These are phyloP conservation scores for Sphaerobolus stellatus DNA, from an alignment of 1,284 basidiomycete genomes.

Conservation along the genomic window DNA sequence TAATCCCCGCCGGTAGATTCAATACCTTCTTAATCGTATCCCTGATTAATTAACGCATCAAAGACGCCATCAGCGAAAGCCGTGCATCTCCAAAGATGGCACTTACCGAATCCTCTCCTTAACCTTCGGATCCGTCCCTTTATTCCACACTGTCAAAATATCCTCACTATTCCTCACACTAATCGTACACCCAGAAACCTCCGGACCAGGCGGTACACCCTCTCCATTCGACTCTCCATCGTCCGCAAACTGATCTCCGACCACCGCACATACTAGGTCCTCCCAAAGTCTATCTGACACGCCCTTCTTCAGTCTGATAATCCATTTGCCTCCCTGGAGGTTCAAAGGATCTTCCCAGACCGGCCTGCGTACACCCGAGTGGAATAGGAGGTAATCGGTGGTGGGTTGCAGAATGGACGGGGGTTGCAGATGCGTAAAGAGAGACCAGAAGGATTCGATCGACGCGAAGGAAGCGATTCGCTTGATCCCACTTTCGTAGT, in stretches of 20 bases:
- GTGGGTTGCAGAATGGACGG: constrained; percentile 74
- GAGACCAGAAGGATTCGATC: constrained; percentile 83
- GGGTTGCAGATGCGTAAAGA: constrained; percentile 76
- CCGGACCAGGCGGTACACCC: constrained; percentile 38
- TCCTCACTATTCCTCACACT: constrained; percentile 82
- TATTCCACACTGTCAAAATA: constrained; percentile 80
- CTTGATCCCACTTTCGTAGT: constrained; percentile 86
- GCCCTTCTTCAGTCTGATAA: constrained; percentile 81
- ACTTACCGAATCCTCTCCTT: constrained; percentile 72
- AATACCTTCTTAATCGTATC: constrained; percentile 68
- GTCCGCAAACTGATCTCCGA: constrained; percentile 75
- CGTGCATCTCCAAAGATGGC: neutral
- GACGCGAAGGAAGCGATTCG: constrained; percentile 77
- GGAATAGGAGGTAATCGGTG: constrained; percentile 85
- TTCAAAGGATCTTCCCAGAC: constrained; percentile 92
- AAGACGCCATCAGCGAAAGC: neutral
- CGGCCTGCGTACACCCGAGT: constrained; percentile 74
- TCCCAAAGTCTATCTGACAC: constrained; percentile 82
- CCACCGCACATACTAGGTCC: constrained; percentile 72
- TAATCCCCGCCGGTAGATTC: constrained; percentile 64
- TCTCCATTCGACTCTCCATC: constrained; percentile 45
- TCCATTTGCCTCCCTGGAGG: constrained; percentile 88
- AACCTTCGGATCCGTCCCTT: constrained; percentile 62
- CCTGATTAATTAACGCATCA: constrained; percentile 37
- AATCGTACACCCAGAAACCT: constrained; percentile 83